Evolutionary conservation across 2,329 filamentous ascomycete species (phyloP), one percentile per base, ranked within the genome.

Genomic region (Fusarium mangiferae): DNA sequence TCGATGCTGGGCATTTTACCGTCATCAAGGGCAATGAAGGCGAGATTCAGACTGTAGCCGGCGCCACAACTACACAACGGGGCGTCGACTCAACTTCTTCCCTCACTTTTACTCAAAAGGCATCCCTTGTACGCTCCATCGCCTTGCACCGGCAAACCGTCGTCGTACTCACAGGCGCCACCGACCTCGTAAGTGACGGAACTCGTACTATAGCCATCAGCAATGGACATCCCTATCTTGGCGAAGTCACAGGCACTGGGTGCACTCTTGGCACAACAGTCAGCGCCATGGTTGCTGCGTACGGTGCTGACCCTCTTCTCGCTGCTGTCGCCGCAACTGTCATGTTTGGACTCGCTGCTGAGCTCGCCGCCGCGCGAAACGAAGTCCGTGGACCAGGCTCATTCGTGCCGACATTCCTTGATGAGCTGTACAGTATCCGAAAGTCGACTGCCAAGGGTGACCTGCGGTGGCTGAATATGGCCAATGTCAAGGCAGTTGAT

Each of bases 11-110:
- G 44, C 94, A 94, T 81, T 93, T 97, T 77, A 90, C 94, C 81
- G 87, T 98, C 46, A 95, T 98, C 83, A 98, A 98, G 81, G 96
- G 96, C 55, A 98, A 98, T 82, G 94, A 97, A 80, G 91, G 92
- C 61, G 96, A 98, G 82, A 95, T 98, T 70, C 86, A 89, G 54
- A 91, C 93, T 6, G 90, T 96, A 1, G 89, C 88, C 44, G 92
- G 92, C 46, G 85, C 88, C 48, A 72, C 79, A 70, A 49, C 80
- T 51, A 70, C 74, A 41, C 96, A 98, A 82, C 91, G 92, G 48
- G 96, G 96, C 55, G 96, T 98, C 17, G 96, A 98, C 82, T 94
- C 92, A 71, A 89, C 88, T 8, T 90, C 90, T 80, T 90, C 76
- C 79, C 86, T 85, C 81, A 90, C 71, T 80, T 84, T 85, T 6